A percentile compares a stretch with the other conserved stretches of the same genome.
These are phyloP conservation scores for Astrothelium subdiscretum DNA, from an alignment of 495 filamentous ascomycete species.

Conservation along the genomic window DNA sequence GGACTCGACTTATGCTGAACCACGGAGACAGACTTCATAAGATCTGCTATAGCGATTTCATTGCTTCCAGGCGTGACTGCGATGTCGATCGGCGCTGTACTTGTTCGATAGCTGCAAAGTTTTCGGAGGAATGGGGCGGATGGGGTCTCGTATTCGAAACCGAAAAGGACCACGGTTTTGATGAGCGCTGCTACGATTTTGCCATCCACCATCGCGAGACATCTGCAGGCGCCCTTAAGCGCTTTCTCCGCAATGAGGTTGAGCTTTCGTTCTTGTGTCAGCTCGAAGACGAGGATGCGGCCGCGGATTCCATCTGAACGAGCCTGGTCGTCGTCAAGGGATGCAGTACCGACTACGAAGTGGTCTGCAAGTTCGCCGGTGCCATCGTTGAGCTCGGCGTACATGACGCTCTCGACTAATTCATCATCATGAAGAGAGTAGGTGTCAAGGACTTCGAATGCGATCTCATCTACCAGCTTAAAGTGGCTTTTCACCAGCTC, in stretches of 20 bases:
- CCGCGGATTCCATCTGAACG: slow-evolving; percentile 39
- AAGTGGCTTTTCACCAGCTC: slow-evolving; percentile 51
- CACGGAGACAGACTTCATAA: slow-evolving; percentile 86
- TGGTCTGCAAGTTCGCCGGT: slow-evolving; percentile 52
- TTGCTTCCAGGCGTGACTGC: slow-evolving; percentile 43
- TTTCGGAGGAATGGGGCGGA: slow-evolving; percentile 41
- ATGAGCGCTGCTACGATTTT: slow-evolving; percentile 75
- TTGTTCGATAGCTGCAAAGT: slow-evolving; percentile 61
- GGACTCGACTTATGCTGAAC: slow-evolving; percentile 49
- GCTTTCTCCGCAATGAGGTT: slow-evolving; percentile 51
- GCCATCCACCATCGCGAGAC: slow-evolving; percentile 58
- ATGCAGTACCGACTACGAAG: slow-evolving; percentile 82
- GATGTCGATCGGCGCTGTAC: slow-evolving; percentile 80
- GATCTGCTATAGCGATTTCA: slow-evolving; percentile 72
- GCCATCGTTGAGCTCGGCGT: slow-evolving; percentile 60
- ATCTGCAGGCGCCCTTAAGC: slow-evolving; percentile 67
- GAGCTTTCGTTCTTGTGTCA: slow-evolving; percentile 60
- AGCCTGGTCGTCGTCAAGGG: slow-evolving; percentile 47
- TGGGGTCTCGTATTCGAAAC: slow-evolving; percentile 25
- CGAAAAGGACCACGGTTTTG: slow-evolving; percentile 54
- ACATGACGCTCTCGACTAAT: slow-evolving; percentile 72
- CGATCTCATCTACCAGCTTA: slow-evolving; percentile 39
- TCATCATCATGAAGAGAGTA: slow-evolving; percentile 48
- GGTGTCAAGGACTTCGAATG: slow-evolving; percentile 30
- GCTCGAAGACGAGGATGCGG: slow-evolving; percentile 72